A percentile compares a stretch with the other conserved stretches of the same genome.
Conservation (phyloP, 2,329 filamentous ascomycete genomes). For the Bimuria novae-zelandiae region DNA sequence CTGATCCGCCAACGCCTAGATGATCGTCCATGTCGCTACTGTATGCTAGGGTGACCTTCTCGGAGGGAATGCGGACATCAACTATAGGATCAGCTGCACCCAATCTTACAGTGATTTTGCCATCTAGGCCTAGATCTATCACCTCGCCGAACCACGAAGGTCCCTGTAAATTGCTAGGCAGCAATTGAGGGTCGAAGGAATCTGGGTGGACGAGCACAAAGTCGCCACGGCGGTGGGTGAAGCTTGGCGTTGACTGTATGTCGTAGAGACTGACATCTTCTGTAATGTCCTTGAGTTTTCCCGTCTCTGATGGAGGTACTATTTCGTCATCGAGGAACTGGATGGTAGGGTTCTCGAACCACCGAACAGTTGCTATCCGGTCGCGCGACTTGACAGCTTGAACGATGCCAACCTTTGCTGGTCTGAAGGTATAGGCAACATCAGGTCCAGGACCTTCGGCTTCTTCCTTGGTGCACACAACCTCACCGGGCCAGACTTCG, state of each 20-base stretch:
- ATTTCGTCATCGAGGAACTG: conserved; percentile 44
- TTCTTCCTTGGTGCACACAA: conserved; percentile 55
- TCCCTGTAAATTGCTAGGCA: conserved; percentile 21
- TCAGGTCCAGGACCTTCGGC: conserved; percentile 18
- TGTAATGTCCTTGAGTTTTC: conserved; percentile 45
- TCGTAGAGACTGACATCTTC: conserved; percentile 65
- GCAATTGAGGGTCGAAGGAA: conserved; percentile 17
- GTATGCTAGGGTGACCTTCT: conserved; percentile 56
- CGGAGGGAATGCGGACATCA: conserved; percentile 56
- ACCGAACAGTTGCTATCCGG: conserved; percentile 60
- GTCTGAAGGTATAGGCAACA: conserved; percentile 44
- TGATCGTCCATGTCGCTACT: conserved; percentile 48
- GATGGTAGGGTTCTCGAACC: conserved; percentile 51
- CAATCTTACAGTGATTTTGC: conserved; percentile 58
- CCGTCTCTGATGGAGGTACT: conserved; percentile 50
- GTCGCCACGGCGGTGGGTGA: conserved; percentile 57
- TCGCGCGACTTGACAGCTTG: conserved; percentile 61
- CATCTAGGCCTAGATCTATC: conserved; percentile 58
- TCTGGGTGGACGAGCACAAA: conserved; percentile 56
- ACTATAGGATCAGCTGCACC: conserved; percentile 54
- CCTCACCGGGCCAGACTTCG: conserved; percentile 61
- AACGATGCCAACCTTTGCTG: conserved; percentile 60
- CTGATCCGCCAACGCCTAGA: conserved; percentile 22
- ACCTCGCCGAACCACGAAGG: conserved; percentile 63
- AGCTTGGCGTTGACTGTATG: conserved; percentile 54